phyloP scores from a whole-genome alignment of 352 stramenopile species.

The Globisporangium ultimum region DNA sequence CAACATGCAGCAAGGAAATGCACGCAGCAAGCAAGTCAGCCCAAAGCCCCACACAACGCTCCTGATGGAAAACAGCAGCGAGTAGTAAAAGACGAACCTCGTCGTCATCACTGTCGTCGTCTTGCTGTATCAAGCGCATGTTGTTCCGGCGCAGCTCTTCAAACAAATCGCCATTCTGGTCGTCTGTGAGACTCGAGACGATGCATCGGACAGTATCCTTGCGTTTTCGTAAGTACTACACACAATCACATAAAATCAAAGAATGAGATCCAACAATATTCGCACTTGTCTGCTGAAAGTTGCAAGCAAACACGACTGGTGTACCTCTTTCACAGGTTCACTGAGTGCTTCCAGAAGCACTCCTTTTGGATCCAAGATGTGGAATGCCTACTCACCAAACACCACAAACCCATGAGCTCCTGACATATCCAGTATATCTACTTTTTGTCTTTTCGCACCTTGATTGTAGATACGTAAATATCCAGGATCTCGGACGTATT shows the following conservation, averaged over 20 bases:
- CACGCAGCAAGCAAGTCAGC: not conserved
- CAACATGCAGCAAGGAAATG: not conserved
- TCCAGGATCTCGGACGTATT: constrained; percentile 96
- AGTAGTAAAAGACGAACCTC: constrained; percentile 44
- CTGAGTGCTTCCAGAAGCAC: constrained; percentile 87
- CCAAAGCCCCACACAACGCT: too few relatives aligned
- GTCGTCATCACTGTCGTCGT: constrained; percentile 92
- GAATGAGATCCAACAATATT: not conserved
- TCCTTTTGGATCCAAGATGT: constrained; percentile 91
- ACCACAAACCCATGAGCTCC: not conserved
- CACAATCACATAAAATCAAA: constrained; percentile 3
- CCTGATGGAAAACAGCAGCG: too few relatives aligned
- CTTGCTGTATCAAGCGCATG: constrained; percentile 90
- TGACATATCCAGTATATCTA: not conserved
- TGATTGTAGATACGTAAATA: constrained; percentile 98
- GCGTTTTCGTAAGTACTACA: constrained; percentile 89
- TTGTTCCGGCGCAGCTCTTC: constrained; percentile 93
- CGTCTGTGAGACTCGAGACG: constrained; percentile 89
- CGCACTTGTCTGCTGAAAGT: too few relatives aligned
- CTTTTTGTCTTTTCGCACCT: constrained; percentile 28
- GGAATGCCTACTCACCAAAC: constrained; percentile 57
- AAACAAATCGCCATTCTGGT: constrained; percentile 93
- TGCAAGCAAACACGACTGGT: not conserved
- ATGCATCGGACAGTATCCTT: constrained; percentile 98
- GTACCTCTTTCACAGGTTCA: constrained; percentile 63